A percentile compares a stretch with the other conserved stretches of the same genome.
phyloP scores from a whole-genome alignment of 1,284 basidiomycete genomes.

The Sanghuangporus sanghuang region DNA sequence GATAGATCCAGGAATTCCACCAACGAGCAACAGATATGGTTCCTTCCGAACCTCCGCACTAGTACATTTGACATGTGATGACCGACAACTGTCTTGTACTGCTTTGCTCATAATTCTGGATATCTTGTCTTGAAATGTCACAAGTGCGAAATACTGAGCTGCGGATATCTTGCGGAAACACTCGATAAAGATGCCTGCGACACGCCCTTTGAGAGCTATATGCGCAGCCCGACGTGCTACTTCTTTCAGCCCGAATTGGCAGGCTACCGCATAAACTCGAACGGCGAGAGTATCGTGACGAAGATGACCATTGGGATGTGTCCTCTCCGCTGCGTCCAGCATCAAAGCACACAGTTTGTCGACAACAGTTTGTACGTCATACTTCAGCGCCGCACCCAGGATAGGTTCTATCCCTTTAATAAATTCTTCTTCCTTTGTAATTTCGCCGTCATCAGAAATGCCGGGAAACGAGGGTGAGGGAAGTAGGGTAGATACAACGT shows the following conservation, averaged over 20 bases:
- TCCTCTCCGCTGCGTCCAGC: slow-evolving; percentile 39
- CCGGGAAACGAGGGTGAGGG: slow-evolving; percentile 25
- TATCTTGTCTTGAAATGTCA: slow-evolving; percentile 1
- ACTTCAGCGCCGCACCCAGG: slow-evolving; percentile 32
- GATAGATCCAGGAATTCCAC: too few species aligned
- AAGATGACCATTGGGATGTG: slow-evolving; percentile 22
- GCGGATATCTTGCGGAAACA: slow-evolving; percentile 10
- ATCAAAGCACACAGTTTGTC: slow-evolving; percentile 41
- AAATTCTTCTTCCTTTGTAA: not conserved
- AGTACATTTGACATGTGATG: too few species aligned
- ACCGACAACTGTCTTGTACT: too few species aligned
- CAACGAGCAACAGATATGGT: too few species aligned
- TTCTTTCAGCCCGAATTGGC: slow-evolving; percentile 2
- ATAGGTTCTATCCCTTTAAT: slow-evolving; percentile 19
- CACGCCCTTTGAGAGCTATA: not conserved
- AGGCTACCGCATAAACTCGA: slow-evolving; percentile 10
- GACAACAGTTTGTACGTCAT: slow-evolving; percentile 27
- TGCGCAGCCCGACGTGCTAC: slow-evolving; percentile 9
- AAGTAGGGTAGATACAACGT: slow-evolving; percentile 42
- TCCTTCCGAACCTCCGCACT: too few species aligned
- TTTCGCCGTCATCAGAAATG: not conserved
- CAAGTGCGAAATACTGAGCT: slow-evolving; percentile 11
- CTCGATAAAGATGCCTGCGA: slow-evolving; percentile 3
- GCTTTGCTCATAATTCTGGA: not conserved
- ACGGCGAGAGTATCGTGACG: slow-evolving; percentile 9